Base-by-base conservation (phyloP, 257 asterid species). In the Linaria vulgaris region DNA sequence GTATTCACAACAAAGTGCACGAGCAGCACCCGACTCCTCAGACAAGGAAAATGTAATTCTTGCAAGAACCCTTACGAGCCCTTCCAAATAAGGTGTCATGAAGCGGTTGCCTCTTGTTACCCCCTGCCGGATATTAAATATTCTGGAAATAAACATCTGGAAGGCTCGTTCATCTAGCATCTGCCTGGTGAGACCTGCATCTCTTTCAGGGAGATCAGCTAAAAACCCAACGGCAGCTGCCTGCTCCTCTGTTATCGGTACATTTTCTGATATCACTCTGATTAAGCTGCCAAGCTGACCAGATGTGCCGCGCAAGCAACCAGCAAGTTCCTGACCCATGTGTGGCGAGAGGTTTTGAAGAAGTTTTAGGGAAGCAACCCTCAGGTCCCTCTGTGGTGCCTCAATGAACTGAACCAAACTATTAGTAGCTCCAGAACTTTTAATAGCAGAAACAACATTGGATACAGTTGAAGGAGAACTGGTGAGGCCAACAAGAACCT, bases 351-450 rank as follows among this genome's bases (percentile, higher is more conserved):
- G 82, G 72, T 89, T 92, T 60, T 78, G 85, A 23, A 92, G 90
- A 67, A 92, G 97, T 47, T 82, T 87, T 30, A 92, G 79, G 2
- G 95, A 83, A 38, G 99, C 96, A 25, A 83, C 67, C 60, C 96
- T 77, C 54, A 92, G 77, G 68, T 92, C 99, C 68, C 82, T 72
- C 72, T 85, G 99, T 0, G 95, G 86, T 22, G 94, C 96, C 78
- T 92, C 99, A 9, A 92, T 82, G 54, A 92, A 92, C 80, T 92
- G 99, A 68, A 92, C 97, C 69, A 92, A 76, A 73, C 97, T 85
- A 50, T 74, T 80, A 12, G 80, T 86, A 15, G 99, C 99, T 9
- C 97, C 99, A 0, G 91, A 89, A 74, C 91, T 89, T 76, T 75
- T 83, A 64, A 92, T 84, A 64, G 96, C 94, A 14, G 90, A 87